A percentile compares a stretch with the other conserved stretches of the same genome.
These are phyloP conservation scores for Coniophora puteana DNA, from an alignment of 1,284 basidiomycete genomes.

Conservation along the genomic window DNA sequence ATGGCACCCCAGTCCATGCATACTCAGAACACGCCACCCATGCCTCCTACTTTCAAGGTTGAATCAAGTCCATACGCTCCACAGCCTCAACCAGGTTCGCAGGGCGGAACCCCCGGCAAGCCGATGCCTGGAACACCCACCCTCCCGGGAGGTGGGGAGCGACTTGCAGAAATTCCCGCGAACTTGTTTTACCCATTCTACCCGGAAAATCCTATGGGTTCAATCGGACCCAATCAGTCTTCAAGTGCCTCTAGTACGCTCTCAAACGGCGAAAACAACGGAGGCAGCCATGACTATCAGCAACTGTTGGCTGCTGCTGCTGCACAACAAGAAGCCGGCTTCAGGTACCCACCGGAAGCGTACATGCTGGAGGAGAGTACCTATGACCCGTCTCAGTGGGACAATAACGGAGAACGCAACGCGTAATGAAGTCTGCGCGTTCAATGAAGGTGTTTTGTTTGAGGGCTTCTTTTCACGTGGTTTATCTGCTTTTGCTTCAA, in stretches of 20 bases:
- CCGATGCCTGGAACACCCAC: too few species aligned
- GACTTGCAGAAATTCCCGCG: conserved; percentile 59
- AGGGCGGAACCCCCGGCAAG: too few species aligned
- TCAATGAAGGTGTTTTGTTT: too few species aligned
- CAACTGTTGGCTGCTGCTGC: conserved; percentile 55
- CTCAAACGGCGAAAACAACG: conserved; percentile 17
- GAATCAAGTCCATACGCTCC: conserved; percentile 19
- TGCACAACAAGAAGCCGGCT: conserved; percentile 46
- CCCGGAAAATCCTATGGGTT: conserved; percentile 45
- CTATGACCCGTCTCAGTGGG: too few species aligned
- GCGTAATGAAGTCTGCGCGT: too few species aligned
- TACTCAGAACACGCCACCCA: conserved; percentile 42
- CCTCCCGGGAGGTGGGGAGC: conserved; percentile 29
- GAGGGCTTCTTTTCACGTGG: too few species aligned
- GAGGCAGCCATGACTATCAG: conserved; percentile 39
- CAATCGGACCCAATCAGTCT: conserved; percentile 12
- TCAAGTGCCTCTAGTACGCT: conserved; percentile 17
- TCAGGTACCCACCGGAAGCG: conserved; percentile 48
- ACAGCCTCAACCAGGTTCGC: too few species aligned
- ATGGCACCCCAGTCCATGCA: conserved; percentile 26
- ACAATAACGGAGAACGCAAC: too few species aligned
- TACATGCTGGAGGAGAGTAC: conserved; percentile 67
- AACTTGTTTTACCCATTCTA: conserved; percentile 74
- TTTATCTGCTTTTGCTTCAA: too few species aligned
- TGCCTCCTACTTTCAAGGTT: too few species aligned